Conservation (phyloP, 257 asterid species). For the Perilla frutescens region DNA sequence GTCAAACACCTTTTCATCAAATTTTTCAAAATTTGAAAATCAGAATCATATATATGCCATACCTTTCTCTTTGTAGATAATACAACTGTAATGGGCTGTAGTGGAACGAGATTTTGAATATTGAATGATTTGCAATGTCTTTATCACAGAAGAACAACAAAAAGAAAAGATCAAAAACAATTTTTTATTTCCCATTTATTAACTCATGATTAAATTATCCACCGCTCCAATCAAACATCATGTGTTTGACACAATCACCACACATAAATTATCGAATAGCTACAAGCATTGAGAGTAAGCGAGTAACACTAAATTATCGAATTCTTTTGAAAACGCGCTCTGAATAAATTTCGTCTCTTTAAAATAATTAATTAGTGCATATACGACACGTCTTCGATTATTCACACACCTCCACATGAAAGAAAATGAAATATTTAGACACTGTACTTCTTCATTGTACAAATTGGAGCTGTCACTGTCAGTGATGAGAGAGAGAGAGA, state of each 20-base stretch:
- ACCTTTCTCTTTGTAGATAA: not conserved
- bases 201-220: conserved; percentile 3
- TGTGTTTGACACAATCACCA: not conserved
- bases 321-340: too few species aligned
- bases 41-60: not conserved
- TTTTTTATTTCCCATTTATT: not conserved
- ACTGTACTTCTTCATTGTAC: not conserved
- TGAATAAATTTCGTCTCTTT: too few species aligned
- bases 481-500: conserved; percentile 14
- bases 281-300: too few species aligned
- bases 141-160: conserved; percentile 8
- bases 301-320: too few species aligned
- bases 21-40: conserved; percentile 28
- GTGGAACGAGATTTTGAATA: not conserved
- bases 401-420: not conserved
- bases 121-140: conserved; percentile 13
- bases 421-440: not conserved
- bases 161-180: not conserved
- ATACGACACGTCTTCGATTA: not conserved
- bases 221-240: conserved; percentile 4
- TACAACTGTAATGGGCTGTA: conserved; percentile 42
- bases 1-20: conserved; percentile 16
- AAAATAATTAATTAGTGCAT: not conserved
- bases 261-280: too few species aligned
- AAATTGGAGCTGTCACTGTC: not conserved